Evolutionary conservation across 2,329 filamentous ascomycete genomes (phyloP).

Genomic region (Trichoderma asperellum): DNA sequence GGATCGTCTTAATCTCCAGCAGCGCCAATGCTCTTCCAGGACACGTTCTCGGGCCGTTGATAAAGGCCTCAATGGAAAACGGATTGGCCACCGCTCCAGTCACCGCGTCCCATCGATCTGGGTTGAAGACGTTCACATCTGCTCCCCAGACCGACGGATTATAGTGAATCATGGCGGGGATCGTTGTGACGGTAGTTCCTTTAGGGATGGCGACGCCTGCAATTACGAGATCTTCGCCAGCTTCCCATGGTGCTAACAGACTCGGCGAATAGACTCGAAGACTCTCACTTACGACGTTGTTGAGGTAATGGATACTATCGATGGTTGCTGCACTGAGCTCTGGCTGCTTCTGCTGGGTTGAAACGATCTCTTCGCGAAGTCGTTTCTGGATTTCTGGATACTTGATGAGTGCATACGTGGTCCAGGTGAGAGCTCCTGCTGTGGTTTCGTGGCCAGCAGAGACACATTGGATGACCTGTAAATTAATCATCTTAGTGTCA

Average conservation of each 20-base stretch:
- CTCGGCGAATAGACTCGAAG: slow-evolving; percentile 48
- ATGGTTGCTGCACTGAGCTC: slow-evolving; percentile 30
- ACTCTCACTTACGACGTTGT: slow-evolving; percentile 50
- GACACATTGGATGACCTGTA: slow-evolving; percentile 18
- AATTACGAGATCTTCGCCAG: slow-evolving; percentile 41
- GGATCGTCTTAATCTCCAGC: slow-evolving; percentile 45
- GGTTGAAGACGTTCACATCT: slow-evolving; percentile 42
- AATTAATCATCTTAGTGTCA: background rate
- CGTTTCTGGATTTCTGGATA: slow-evolving; percentile 45
- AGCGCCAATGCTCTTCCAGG: slow-evolving; percentile 44
- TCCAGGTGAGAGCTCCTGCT: slow-evolving; percentile 49
- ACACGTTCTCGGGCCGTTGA: slow-evolving; percentile 45
- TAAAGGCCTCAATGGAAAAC: slow-evolving; percentile 44
- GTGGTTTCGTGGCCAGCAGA: slow-evolving; percentile 50
- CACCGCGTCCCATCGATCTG: slow-evolving; percentile 45
- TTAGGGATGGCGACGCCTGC: slow-evolving; percentile 45
- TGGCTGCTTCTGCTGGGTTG: slow-evolving; percentile 5
- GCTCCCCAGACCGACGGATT: slow-evolving; percentile 46
- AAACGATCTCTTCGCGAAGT: slow-evolving; percentile 45
- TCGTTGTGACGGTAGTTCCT: slow-evolving; percentile 45
- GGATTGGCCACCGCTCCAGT: slow-evolving; percentile 35
- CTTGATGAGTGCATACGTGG: slow-evolving; percentile 46
- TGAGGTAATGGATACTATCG: slow-evolving; percentile 43
- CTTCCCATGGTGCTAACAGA: slow-evolving; percentile 41
- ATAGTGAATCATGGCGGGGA: slow-evolving; percentile 43